phyloP scores from a whole-genome alignment of 805 yeast species.

The Ogataea nitratoaversa region DNA sequence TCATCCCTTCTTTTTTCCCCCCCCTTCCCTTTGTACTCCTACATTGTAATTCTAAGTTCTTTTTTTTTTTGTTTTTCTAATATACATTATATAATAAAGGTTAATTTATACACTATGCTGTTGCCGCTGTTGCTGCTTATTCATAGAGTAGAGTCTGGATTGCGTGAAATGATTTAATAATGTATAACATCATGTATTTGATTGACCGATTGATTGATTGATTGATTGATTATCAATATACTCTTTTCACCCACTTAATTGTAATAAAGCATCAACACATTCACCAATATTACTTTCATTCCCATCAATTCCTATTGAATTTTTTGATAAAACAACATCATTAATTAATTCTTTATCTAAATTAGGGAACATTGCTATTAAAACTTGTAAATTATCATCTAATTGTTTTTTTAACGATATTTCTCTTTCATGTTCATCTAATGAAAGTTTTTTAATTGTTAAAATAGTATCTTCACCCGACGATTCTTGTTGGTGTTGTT shows the following conservation, averaged over 20 bases:
- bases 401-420: slow-evolving; percentile 40
- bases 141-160: too few relatives aligned
- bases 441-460: slow-evolving; percentile 27
- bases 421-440: slow-evolving; percentile 28
- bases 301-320: slow-evolving; percentile 20
- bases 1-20: too few relatives aligned
- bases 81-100: too few relatives aligned
- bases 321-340: slow-evolving; percentile 65
- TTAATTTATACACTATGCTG: too few relatives aligned
- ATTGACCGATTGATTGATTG: too few relatives aligned
- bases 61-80: too few relatives aligned
- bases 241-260: slow-evolving; percentile 13
- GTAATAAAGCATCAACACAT: slow-evolving; percentile 63
- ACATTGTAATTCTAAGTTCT: too few relatives aligned
- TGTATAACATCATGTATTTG: too few relatives aligned
- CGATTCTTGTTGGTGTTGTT: slow-evolving; percentile 18
- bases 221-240: too few relatives aligned
- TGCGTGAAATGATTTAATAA: too few relatives aligned
- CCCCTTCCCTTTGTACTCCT: too few relatives aligned
- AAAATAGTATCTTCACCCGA: background rate
- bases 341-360: slow-evolving; percentile 64
- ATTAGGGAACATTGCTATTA: slow-evolving; percentile 70
- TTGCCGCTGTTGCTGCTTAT: too few relatives aligned
- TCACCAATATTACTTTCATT: slow-evolving; percentile 51
- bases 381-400: slow-evolving; percentile 41